Conservation (phyloP, 2,329 filamentous ascomycete genomes). For the Pestalotiopsis sp. region DNA sequence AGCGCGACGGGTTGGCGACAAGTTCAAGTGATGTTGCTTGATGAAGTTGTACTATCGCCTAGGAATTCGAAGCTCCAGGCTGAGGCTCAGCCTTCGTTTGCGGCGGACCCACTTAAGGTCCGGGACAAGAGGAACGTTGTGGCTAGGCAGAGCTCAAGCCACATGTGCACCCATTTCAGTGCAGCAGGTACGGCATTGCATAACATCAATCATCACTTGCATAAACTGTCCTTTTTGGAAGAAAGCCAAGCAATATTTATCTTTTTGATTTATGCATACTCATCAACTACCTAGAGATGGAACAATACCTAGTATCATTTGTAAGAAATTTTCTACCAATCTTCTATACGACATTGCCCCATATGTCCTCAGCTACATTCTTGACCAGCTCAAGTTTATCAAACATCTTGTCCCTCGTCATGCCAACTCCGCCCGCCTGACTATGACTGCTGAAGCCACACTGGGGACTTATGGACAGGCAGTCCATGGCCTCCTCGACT, state of each 20-base stretch:
- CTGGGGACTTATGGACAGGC: conserved; percentile 60
- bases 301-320: too few species aligned
- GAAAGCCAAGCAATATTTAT: background rate
- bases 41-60: background rate
- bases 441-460: conserved; percentile 45
- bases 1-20: background rate
- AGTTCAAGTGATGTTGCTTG: background rate
- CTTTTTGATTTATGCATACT: too few species aligned
- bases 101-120: background rate
- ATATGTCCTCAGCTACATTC: conserved; percentile 25
- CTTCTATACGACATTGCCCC: conserved; percentile 11
- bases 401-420: conserved; percentile 32
- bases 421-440: conserved; percentile 27
- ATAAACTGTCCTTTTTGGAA: background rate
- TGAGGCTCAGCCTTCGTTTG: background rate
- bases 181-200: background rate
- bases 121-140: background rate
- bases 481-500: conserved; percentile 54
- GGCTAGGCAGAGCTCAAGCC: background rate
- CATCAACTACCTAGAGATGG: too few species aligned
- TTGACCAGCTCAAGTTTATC: conserved; percentile 29
- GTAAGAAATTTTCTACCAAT: background rate
- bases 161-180: background rate
- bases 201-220: background rate
- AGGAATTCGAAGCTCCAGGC: background rate